Percentiles rank a stretch among this genome's conserved stretches.
These are phyloP conservation scores for Gyrodon lividus DNA, from an alignment of 768 basidiomycete species.

Conservation along the genomic window DNA sequence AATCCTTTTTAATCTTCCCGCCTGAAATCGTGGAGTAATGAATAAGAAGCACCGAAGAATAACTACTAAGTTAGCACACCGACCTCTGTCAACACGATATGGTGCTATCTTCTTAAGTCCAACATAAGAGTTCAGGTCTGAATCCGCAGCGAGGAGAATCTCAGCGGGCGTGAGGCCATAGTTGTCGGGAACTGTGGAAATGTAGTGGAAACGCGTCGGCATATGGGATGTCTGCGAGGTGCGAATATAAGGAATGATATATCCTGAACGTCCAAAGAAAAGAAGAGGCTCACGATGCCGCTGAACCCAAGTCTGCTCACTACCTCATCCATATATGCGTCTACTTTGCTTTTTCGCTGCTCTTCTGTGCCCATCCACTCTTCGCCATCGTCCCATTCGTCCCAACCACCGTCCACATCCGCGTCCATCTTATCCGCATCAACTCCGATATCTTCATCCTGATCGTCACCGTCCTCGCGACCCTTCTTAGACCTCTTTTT, in stretches of 20 bases:
- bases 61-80: constrained; percentile 7
- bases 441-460: constrained; percentile 46
- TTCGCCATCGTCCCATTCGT: constrained; percentile 44
- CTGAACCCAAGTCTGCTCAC: constrained; percentile 87
- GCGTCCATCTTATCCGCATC: constrained; percentile 52
- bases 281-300: constrained; percentile 67
- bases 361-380: constrained; percentile 91
- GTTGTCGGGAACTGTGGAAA: constrained; percentile 56
- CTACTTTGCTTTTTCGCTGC: constrained; percentile 78
- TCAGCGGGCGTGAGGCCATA: constrained; percentile 81
- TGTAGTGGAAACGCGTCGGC: constrained; percentile 92
- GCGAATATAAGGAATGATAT: constrained; percentile 1
- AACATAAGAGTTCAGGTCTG: constrained; percentile 90
- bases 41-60: background rate
- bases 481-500: constrained; percentile 36
- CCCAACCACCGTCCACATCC: constrained; percentile 49
- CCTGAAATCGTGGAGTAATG: constrained; percentile 6
- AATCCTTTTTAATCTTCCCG: constrained; percentile 35
- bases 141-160: constrained; percentile 87
- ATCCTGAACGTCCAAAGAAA: background rate
- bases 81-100: constrained; percentile 60
- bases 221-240: constrained; percentile 73
- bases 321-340: constrained; percentile 90
- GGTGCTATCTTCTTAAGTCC: constrained; percentile 90
- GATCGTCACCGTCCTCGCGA: constrained; percentile 40